Percentiles rank a stretch among this genome's conserved stretches.
These are phyloP conservation scores for Hanseniaspora vineae DNA, from an alignment of 805 yeast species.

Conservation along the genomic window DNA sequence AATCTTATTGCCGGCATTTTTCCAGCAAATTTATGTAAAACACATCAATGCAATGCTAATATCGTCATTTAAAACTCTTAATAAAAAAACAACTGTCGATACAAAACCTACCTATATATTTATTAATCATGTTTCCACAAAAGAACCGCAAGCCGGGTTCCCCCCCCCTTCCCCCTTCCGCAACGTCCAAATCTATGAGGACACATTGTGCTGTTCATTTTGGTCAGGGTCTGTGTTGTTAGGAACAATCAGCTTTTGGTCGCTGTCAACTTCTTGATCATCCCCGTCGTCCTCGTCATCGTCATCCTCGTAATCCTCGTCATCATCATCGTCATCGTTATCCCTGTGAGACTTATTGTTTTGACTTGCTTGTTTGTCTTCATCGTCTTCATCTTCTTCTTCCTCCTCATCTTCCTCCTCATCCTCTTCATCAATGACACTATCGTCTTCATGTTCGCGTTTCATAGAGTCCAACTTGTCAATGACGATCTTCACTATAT, in stretches of 20 bases:
- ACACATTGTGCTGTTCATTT: not conserved
- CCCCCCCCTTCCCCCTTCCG: too few species aligned
- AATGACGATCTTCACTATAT: slow-evolving; percentile 50
- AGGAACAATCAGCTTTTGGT: not conserved
- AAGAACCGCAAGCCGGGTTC: too few species aligned
- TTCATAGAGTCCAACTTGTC: slow-evolving; percentile 22
- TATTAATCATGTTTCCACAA: too few species aligned
- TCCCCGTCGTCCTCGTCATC: slow-evolving; percentile 17
- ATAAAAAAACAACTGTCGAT: too few species aligned
- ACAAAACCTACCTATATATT: too few species aligned
- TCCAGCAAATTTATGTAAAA: too few species aligned
- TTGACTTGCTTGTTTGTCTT: slow-evolving; percentile 16
- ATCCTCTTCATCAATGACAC: slow-evolving; percentile 30
- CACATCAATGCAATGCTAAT: too few species aligned
- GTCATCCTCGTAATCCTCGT: slow-evolving; percentile 29
- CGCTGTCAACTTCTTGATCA: slow-evolving; percentile 1
- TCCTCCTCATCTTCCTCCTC: slow-evolving; percentile 30
- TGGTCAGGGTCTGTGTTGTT: not conserved
- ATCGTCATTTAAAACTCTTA: too few species aligned
- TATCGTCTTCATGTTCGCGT: slow-evolving; percentile 21
- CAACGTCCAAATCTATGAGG: too few species aligned
- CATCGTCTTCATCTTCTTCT: slow-evolving; percentile 32
- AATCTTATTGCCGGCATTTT: too few species aligned
- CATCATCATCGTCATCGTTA: slow-evolving; percentile 30
- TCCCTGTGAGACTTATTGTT: slow-evolving; percentile 23